Base-by-base conservation (phyloP, 352 stramenopile species). In the Phytopythium ostracodes region DNA sequence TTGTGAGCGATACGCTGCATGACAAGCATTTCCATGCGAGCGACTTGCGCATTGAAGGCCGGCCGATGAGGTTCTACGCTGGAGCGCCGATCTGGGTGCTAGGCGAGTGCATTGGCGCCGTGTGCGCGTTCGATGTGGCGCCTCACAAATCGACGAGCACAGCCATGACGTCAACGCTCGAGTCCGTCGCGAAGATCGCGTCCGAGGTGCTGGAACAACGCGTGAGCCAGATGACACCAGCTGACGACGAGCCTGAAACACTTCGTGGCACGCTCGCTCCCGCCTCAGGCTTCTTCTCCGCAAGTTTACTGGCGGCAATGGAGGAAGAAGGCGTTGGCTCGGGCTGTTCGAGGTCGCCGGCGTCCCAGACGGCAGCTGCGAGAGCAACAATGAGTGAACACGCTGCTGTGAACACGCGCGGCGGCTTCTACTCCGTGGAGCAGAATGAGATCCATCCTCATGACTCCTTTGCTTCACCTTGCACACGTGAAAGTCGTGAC, bases 201-300 rank as follows among this genome's bases (percentile, higher is more conserved):
- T 90, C 81, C 0, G 81, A 93, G 49, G 84, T 93, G 18, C 71
- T 93, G 18, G 84, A 93, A 60, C 80, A 93, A 64, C 80, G 84
- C 25, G 56, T 89, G 17, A 36, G n/a, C 33, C 35, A 40, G 52
- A 46, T 29, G 20, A 43, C n/a, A n/a, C 31, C 27, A 40, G n/a
- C 9, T 8, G 43, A 63, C 2, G 47, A 62, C 12, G 47, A 56
- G 42, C 42, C 18, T 20, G 29, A 27, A 42, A 40, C 4, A 1
- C 25, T 56, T 56, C 52, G 52, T 31, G 52, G 4, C 20, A 58
- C 52, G 4, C 31, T 58, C 22, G 52, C 20, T 4, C 52, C 52
- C 2, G 25, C 33, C 0, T 44, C 52, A 25, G 35, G n/a, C 12
- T 58, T 46, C 52, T 58, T 58, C 35, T 58, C 52, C 7, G 33